Conservation (phyloP, 176 grass and related monocot species). For the Bothriochloa decipiens region DNA sequence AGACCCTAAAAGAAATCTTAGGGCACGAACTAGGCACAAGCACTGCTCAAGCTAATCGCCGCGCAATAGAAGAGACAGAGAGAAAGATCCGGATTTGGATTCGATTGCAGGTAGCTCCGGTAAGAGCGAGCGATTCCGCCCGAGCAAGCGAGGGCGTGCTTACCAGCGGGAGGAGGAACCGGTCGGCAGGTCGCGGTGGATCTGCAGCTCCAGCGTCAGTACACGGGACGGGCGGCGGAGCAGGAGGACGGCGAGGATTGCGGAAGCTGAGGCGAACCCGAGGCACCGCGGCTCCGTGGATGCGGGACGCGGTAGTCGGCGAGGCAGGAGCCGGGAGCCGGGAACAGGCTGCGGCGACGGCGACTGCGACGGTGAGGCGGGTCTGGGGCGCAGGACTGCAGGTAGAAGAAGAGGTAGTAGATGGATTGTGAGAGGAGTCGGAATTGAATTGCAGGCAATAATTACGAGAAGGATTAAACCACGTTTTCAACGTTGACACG, state of each 20-base stretch:
- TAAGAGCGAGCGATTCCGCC: background rate
- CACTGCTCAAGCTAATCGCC: background rate
- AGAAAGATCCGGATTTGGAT: constrained; percentile 32
- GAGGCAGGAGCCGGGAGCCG: background rate
- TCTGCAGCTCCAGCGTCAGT: background rate
- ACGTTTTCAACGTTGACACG: constrained; percentile 15
- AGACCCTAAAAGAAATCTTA: background rate
- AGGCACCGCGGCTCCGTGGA: background rate
- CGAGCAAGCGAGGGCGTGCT: background rate
- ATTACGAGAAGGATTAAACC: background rate
- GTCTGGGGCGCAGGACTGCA: background rate
- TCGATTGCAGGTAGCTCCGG: background rate
- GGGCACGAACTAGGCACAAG: background rate
- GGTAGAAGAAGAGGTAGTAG: background rate
- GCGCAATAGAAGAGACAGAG: background rate
- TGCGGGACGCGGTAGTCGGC: background rate
- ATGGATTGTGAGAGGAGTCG: background rate
- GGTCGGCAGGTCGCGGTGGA: constrained; percentile 4
- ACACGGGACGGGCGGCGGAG: background rate
- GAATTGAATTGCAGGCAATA: background rate
- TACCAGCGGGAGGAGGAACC: constrained; percentile 26
- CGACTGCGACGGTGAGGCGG: background rate
- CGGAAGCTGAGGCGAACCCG: background rate
- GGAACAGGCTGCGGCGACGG: background rate
- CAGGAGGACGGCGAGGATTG: background rate